phyloP scores from a whole-genome alignment of 768 basidiomycete species.

The Mycena sanguinolenta region DNA sequence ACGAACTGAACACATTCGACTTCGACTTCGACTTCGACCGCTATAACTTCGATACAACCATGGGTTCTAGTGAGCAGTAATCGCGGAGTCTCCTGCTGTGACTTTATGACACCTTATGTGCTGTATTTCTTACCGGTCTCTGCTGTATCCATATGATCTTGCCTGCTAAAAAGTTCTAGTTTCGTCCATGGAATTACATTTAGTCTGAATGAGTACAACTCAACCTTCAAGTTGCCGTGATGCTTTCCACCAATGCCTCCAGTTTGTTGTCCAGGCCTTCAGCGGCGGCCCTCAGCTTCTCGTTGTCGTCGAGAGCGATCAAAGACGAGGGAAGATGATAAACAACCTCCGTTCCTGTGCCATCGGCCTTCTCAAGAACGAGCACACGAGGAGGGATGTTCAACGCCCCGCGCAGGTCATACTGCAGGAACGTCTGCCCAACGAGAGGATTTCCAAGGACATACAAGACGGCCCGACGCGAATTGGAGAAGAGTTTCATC shows the following conservation, averaged over 20 bases:
- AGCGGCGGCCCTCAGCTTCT: slow-evolving; percentile 49
- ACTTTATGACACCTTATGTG: not conserved
- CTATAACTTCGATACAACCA: no score
- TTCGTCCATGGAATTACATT: slow-evolving; percentile 24
- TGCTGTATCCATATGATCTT: slow-evolving; percentile 30
- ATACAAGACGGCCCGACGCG: slow-evolving; percentile 56
- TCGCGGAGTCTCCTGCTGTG: not conserved
- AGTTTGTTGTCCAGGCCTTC: slow-evolving; percentile 59
- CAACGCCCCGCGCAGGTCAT: slow-evolving; percentile 55
- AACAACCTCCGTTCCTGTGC: slow-evolving; percentile 54
- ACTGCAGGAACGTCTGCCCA: slow-evolving; percentile 58
- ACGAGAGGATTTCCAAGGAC: slow-evolving; percentile 66
- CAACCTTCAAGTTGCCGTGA: slow-evolving; percentile 42
- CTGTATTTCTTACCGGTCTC: slow-evolving; percentile 26
- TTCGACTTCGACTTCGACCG: not conserved
- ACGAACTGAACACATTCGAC: slow-evolving; percentile 1
- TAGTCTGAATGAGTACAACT: not conserved
- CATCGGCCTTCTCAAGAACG: slow-evolving; percentile 54
- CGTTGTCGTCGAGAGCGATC: slow-evolving; percentile 49
- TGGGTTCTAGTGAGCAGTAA: not conserved
- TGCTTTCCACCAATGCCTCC: slow-evolving; percentile 53
- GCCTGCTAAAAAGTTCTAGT: slow-evolving; percentile 14
- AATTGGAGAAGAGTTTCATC: slow-evolving; percentile 47
- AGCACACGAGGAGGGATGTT: slow-evolving; percentile 63
- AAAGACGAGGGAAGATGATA: slow-evolving; percentile 66